Conservation (phyloP, 2,329 filamentous ascomycete species). For the Colletotrichum tropicicola region DNA sequence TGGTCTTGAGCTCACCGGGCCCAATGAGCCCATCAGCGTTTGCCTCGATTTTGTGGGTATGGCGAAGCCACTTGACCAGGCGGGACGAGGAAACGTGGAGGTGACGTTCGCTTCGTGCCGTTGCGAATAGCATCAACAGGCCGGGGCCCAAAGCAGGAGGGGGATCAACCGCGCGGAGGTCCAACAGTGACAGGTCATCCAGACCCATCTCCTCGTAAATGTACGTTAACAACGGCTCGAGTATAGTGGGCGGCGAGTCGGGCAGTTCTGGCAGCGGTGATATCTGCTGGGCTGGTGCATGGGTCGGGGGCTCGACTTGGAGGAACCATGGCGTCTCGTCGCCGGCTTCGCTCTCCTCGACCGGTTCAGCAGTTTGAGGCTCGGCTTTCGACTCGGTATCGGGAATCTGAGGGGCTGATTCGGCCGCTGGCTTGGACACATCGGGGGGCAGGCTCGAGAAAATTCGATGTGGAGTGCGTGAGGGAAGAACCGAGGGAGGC, state of each 20-base stretch:
- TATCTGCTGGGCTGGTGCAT: constrained; percentile 57
- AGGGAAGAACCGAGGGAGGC: neutral
- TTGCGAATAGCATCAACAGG: constrained; percentile 91
- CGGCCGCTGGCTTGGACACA: neutral
- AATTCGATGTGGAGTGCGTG: constrained; percentile 33
- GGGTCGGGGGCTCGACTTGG: constrained; percentile 70
- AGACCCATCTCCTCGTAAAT: constrained; percentile 86
- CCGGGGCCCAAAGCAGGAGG: constrained; percentile 88
- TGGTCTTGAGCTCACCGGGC: constrained; percentile 89
- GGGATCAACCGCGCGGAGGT: constrained; percentile 85
- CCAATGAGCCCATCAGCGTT: constrained; percentile 89
- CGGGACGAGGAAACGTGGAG: constrained; percentile 90
- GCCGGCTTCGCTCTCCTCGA: constrained; percentile 7
- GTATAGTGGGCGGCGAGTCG: constrained; percentile 73
- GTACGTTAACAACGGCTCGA: constrained; percentile 78
- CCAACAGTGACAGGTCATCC: constrained; percentile 81
- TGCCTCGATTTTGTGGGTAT: constrained; percentile 75
- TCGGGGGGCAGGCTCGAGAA: constrained; percentile 34
- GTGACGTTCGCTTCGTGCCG: constrained; percentile 91
- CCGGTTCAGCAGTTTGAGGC: neutral
- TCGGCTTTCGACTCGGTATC: neutral
- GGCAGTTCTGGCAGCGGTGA: constrained; percentile 66
- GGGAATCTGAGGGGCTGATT: neutral
- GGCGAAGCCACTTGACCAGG: constrained; percentile 86
- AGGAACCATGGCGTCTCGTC: constrained; percentile 82